Evolutionary conservation across 2,329 filamentous ascomycete genomes (phyloP), one percentile per base, ranked within the genome.

Genomic region (Berkeleyomyces rouxiae): DNA sequence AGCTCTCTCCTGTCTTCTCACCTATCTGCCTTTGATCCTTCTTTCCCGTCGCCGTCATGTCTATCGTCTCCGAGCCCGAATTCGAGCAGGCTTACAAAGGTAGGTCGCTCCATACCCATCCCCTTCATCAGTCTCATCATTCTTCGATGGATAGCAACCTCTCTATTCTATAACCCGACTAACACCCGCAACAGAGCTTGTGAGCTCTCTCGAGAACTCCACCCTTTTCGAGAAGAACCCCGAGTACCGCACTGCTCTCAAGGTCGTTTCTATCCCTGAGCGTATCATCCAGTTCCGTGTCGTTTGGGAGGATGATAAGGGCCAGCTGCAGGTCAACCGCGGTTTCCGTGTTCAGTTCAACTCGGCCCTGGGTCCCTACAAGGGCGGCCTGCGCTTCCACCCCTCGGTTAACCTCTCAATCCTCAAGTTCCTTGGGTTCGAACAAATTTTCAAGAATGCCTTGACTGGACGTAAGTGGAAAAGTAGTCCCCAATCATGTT

Each of bases 361-460:
- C 85, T 95, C 88, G 58, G 91, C 92, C 55, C 85, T 97, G 31
- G 93, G 93, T 64, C 93, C 93, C 61, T 97, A 96, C 86, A 97
- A 97, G 83, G 93, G 93, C 68, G 93, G 93, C 73, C 85, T 97
- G 69, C 83, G 93, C 69, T 90, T 99, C 76, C 93, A 99, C 76
- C 93, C 92, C 66, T 85, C 86, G 9, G 89, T 93, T 75, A 93
- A 87, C 76, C 74, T 86, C 71, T 84, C 82, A 66, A 83, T 86
- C 71, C 83, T 99, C 71, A 99, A 99, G 81, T 97, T 97, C 79
- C 82, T 99, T 72, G 93, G 92, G 68, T 97, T 97, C 71, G 93
- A 99, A 84, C 93, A 97, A 79, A 95, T 92, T 78, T 97, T 97
- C 83, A 97, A 97, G 84, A 97, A 97, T 88, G 93, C 93, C 68